These are phyloP conservation scores for Neopestalotiopsis sp. DNA, from an alignment of 2,329 filamentous ascomycete genomes.

Conservation along the genomic window DNA sequence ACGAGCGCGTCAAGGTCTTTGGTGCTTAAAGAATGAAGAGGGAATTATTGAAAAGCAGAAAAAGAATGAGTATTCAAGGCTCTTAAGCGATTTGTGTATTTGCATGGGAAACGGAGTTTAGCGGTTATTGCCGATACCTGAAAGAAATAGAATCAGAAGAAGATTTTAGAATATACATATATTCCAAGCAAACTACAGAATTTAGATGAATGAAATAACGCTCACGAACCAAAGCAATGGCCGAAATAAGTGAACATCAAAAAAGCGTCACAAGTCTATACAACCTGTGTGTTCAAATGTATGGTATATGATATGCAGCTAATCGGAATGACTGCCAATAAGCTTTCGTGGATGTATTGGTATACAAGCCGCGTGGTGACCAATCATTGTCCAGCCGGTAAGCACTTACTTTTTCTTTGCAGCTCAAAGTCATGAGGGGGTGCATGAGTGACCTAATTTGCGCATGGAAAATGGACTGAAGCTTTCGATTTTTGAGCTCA, in stretches of 20 bases:
- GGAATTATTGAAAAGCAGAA: not conserved
- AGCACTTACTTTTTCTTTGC: no score
- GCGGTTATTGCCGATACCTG: conserved; percentile 5
- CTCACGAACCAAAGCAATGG: not conserved
- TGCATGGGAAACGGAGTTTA: conserved; percentile 19
- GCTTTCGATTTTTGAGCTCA: not conserved
- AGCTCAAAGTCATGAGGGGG: no score
- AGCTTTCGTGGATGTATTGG: no score
- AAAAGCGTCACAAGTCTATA: not conserved
- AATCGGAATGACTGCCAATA: no score
- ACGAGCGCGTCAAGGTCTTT: conserved; percentile 71
- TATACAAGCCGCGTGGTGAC: no score
- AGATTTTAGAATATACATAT: not conserved
- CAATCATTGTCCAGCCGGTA: no score
- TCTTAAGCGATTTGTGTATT: not conserved
- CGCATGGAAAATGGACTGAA: not conserved
- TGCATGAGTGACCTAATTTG: no score
- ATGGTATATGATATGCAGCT: no score
- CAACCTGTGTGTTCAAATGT: no score
- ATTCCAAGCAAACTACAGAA: not conserved
- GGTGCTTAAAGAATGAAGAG: conserved; percentile 47
- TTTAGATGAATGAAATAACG: not conserved
- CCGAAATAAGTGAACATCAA: not conserved
- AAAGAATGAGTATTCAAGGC: not conserved
- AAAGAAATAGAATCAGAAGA: not conserved